Percentiles rank a stretch among this genome's conserved stretches.
Conservation (phyloP, 2,329 filamentous ascomycete genomes). For the Stemphylium beticola region DNA sequence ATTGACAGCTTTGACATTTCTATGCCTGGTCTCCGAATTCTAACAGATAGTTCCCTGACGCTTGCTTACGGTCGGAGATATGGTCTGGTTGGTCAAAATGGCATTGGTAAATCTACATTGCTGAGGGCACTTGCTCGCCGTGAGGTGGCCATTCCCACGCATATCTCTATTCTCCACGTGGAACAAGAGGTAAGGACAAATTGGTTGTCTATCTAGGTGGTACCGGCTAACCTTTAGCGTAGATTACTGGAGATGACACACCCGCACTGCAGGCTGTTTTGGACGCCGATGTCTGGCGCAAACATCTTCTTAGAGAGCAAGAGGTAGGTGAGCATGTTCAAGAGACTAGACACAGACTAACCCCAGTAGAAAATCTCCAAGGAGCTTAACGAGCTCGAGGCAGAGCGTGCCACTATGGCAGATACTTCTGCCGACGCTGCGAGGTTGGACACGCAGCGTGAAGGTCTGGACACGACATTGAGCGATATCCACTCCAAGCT, state of each 20-base stretch:
- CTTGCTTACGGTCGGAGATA: conserved; percentile 92
- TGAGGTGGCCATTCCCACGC: conserved; percentile 93
- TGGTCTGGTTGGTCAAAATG: conserved; percentile 98
- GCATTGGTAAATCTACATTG: conserved; percentile 88
- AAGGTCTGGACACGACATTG: conserved; percentile 87
- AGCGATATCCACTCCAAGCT: conserved; percentile 91
- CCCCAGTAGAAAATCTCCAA: conserved; percentile 70
- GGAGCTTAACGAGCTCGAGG: conserved; percentile 78
- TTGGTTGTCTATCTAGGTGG: neutral
- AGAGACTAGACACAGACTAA: conserved; percentile 14
- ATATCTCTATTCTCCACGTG: conserved; percentile 98
- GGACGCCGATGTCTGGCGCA: conserved; percentile 98
- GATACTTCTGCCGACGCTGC: conserved; percentile 91
- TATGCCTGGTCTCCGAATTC: conserved; percentile 85
- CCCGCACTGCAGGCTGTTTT: conserved; percentile 92
- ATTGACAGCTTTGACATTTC: conserved; percentile 94
- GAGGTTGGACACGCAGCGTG: conserved; percentile 82
- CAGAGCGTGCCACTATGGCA: conserved; percentile 77
- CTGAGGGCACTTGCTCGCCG: conserved; percentile 87
- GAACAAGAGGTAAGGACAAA: conserved; percentile 81
- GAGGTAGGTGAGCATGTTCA: conserved; percentile 60
- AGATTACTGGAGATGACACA: conserved; percentile 95
- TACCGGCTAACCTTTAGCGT: conserved; percentile 12
- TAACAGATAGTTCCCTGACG: conserved; percentile 88
- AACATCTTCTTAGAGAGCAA: conserved; percentile 90